phyloP scores from a whole-genome alignment of 768 basidiomycete genomes.

The Tricholoma sp. region DNA sequence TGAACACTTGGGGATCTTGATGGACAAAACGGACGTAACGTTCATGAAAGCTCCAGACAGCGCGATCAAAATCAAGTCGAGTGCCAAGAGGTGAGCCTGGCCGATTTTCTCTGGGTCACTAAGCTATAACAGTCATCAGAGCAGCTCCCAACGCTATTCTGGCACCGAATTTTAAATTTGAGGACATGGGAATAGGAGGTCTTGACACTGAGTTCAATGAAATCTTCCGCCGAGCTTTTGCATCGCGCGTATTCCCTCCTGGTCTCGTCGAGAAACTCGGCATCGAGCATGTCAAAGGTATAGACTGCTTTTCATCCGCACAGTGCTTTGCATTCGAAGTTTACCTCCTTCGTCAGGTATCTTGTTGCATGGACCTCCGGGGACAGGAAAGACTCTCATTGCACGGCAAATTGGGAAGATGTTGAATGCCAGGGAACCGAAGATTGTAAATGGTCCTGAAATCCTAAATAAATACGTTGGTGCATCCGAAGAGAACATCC shows the following conservation, averaged over 20 bases:
- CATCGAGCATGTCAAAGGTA: constrained; percentile 97
- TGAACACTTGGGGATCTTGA: constrained; percentile 63
- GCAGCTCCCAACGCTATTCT: constrained; percentile 92
- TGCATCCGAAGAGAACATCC: constrained; percentile 94
- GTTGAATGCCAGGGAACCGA: constrained; percentile 96
- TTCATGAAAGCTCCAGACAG: constrained; percentile 81
- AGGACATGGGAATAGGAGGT: constrained; percentile 99
- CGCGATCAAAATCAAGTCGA: constrained; percentile 85
- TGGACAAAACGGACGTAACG: constrained; percentile 89
- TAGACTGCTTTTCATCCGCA: not conserved
- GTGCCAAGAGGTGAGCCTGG: constrained; percentile 70
- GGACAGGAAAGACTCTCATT: constrained; percentile 97
- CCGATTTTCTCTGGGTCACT: not conserved
- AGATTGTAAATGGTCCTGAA: constrained; percentile 98
- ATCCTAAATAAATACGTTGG: constrained; percentile 97
- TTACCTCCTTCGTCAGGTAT: constrained; percentile 52
- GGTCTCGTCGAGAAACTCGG: constrained; percentile 95
- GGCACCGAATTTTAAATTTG: constrained; percentile 97
- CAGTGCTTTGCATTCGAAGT: not conserved
- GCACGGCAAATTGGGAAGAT: constrained; percentile 99
- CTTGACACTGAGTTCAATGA: constrained; percentile 91
- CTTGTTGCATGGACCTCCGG: constrained; percentile 91
- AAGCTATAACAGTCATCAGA: constrained; percentile 32
- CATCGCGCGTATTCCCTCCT: constrained; percentile 97
- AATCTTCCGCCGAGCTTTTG: constrained; percentile 98